Evolutionary conservation across 1,284 basidiomycete species (phyloP).

Genomic region (Flammula alnicola): DNA sequence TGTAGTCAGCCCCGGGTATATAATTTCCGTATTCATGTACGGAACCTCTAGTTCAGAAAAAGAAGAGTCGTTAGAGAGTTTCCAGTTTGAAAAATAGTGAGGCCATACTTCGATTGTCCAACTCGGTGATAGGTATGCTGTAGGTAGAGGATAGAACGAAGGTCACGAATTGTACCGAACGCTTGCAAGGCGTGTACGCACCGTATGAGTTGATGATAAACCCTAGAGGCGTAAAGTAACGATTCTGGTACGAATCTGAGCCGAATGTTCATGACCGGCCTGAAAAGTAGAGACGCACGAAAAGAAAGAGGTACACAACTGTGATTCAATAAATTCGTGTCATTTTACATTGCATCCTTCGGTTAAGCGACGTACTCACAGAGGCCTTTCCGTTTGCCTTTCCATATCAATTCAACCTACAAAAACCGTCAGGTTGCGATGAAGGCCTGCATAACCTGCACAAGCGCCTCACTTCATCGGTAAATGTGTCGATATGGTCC

Average conservation of each 20-base stretch:
- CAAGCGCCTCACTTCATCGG: constrained; percentile 42
- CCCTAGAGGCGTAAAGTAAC: constrained; percentile 54
- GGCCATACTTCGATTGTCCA: constrained; percentile 45
- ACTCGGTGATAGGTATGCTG: constrained; percentile 48
- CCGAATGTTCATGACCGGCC: neutral
- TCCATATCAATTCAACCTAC: constrained; percentile 56
- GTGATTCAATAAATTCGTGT: neutral
- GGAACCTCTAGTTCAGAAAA: neutral
- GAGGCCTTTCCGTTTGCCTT: constrained; percentile 45
- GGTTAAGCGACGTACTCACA: constrained; percentile 35
- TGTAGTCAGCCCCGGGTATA: neutral
- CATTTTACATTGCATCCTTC: neutral
- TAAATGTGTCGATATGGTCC: constrained; percentile 54
- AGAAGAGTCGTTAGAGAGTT: neutral
- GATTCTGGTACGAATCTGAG: constrained; percentile 37
- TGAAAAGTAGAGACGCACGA: constrained; percentile 36
- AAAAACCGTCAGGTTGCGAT: neutral
- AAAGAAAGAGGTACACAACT: constrained; percentile 54
- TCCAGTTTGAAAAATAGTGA: neutral
- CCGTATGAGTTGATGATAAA: constrained; percentile 55
- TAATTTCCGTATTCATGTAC: neutral
- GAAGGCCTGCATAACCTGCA: neutral
- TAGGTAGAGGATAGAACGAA: neutral
- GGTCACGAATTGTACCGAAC: neutral
- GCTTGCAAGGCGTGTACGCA: constrained; percentile 24